phyloP scores from a whole-genome alignment of 345 rosid genomes.

The Gossypium herbaceum region DNA sequence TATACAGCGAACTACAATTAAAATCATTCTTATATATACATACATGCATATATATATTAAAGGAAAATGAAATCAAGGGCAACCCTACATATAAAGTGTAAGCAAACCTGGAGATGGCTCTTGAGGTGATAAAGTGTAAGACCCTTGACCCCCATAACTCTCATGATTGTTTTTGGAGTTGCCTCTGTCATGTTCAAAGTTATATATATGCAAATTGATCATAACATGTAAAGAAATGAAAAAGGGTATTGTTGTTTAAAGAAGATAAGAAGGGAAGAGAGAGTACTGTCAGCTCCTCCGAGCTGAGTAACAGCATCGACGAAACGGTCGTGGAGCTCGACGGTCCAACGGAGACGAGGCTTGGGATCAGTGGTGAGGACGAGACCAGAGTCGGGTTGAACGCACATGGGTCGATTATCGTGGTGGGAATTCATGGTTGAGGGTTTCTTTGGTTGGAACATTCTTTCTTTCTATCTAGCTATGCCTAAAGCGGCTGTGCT shows the following conservation, averaged over 20 bases:
- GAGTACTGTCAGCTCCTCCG: slow-evolving; percentile 93
- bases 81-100: slow-evolving; percentile 15
- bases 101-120: slow-evolving; percentile 98
- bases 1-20: neutral
- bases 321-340: slow-evolving; percentile 97
- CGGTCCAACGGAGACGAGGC: slow-evolving; percentile 99
- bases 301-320: slow-evolving; percentile 98
- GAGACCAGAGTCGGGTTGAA: slow-evolving; percentile 97
- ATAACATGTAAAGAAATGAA: neutral
- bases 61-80: slow-evolving; percentile 20
- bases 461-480: slow-evolving; percentile 38
- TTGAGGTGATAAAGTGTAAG: slow-evolving; percentile 99
- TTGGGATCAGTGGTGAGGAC: slow-evolving; percentile 99
- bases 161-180: slow-evolving; percentile 99
- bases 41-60: neutral
- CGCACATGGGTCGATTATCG: slow-evolving; percentile 80
- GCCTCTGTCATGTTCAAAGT: slow-evolving; percentile 64
- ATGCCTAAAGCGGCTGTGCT: neutral
- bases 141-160: slow-evolving; percentile 99
- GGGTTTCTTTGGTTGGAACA: slow-evolving; percentile 96
- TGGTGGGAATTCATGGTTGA: slow-evolving; percentile 75
- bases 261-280: neutral
- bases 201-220: neutral
- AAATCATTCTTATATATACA: neutral
- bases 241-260: neutral